Evolutionary conservation across 2,329 filamentous ascomycete genomes (phyloP).

Genomic region (Stachybotrys chartarum): DNA sequence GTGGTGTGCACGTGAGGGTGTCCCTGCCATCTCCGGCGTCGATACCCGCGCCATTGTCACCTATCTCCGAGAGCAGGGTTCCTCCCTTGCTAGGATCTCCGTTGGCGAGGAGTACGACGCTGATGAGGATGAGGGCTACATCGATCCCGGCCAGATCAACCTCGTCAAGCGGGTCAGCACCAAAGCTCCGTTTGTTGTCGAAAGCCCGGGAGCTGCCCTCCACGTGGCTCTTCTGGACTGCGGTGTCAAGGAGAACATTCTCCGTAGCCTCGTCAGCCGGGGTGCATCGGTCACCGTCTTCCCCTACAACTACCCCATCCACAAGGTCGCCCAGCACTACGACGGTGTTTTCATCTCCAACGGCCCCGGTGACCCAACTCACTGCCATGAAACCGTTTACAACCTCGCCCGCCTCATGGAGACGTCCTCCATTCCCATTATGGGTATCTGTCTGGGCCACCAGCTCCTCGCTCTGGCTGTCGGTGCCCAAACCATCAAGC

Average conservation of each 20-base stretch:
- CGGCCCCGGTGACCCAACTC: slow-evolving; percentile 93
- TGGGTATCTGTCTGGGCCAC: slow-evolving; percentile 97
- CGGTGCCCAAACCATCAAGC: slow-evolving; percentile 86
- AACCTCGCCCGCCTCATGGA: slow-evolving; percentile 89
- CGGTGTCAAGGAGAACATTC: slow-evolving; percentile 99
- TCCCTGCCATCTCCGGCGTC: slow-evolving; percentile 92
- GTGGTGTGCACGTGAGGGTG: slow-evolving; percentile 94
- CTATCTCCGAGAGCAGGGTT: slow-evolving; percentile 90
- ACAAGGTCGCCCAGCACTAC: slow-evolving; percentile 96
- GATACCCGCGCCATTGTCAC: slow-evolving; percentile 97
- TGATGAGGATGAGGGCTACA: slow-evolving; percentile 92
- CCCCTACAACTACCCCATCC: slow-evolving; percentile 94
- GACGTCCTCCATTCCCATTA: slow-evolving; percentile 81
- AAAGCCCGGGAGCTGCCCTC: slow-evolving; percentile 72
- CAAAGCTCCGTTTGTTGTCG: slow-evolving; percentile 94
- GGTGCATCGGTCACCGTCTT: slow-evolving; percentile 91
- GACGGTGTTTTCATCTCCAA: slow-evolving; percentile 99
- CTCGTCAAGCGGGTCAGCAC: slow-evolving; percentile 93
- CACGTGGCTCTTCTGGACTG: slow-evolving; percentile 96
- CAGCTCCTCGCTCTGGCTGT: slow-evolving; percentile 87
- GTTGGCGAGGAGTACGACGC: slow-evolving; percentile 97
- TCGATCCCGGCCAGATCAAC: slow-evolving; percentile 95
- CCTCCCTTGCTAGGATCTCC: slow-evolving; percentile 87
- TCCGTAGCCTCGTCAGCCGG: slow-evolving; percentile 85
- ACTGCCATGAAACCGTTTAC: slow-evolving; percentile 91